Base-by-base conservation (phyloP, 2,329 filamentous ascomycete genomes). In the Microthyrium microscopicum region DNA sequence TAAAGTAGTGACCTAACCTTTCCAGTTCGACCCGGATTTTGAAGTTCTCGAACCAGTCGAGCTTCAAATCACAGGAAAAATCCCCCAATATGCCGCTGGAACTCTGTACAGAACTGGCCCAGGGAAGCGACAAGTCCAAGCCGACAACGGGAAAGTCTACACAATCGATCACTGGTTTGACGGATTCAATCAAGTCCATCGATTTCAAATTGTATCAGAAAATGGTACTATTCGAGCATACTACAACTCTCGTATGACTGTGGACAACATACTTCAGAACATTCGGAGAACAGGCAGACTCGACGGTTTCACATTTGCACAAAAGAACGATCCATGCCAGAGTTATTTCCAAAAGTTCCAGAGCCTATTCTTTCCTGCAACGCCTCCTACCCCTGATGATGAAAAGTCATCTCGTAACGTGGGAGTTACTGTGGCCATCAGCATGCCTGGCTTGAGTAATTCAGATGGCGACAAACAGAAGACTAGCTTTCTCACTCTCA, bases 101-200 rank as follows among this genome's bases (percentile, higher is more conserved):
- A 62, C 68, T 2, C 61, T 89, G 1, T 87, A 76, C 51, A 68
- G 81, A 17, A 84, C 77, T 0, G 81, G 82, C 0, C 78, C 79
- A 0, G 77, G 79, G 1, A 63, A 68, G 19, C 70, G 67, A 49
- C 65, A 66, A 24, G 55, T 83, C 3, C 60, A 73, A n/a, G 72
- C 70, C 1, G 53, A 67, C 3, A 60, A 61, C 3, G 70, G 72
- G n/a, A 55, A 54, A 11, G 68, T 62, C 0, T 73, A 74, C 45
- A 58, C 62, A 20, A 61, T 75, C 9, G 68, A 64, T 1, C 80
- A 89, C 50, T 89, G 81, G 81, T 89, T 89, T 43, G 82, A 89
- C 48, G 77, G 77, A 5, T 72, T 83, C 38, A 67, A 71, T 3
- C 69, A 79, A 35, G 62, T 71, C 1, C 78, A 87, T 54, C 71